Evolutionary conservation across 1,139 yeast species (phyloP).

Genomic region (Chernovozyma aurita): DNA sequence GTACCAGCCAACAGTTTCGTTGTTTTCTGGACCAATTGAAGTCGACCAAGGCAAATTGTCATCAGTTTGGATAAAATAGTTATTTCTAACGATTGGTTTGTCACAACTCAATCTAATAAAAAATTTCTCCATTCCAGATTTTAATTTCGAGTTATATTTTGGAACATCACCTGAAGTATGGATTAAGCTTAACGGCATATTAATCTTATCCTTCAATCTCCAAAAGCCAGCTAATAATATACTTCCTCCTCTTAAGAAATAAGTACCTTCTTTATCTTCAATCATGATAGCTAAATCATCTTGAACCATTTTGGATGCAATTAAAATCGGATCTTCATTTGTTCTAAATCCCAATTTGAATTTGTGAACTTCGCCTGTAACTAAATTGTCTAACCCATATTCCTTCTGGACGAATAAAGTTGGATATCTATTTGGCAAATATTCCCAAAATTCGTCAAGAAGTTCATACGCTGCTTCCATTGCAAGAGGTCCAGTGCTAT

Average conservation of each 20-base stretch:
- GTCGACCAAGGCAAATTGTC: constrained; percentile 59
- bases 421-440: constrained; percentile 58
- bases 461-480: constrained; percentile 54
- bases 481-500: constrained; percentile 51
- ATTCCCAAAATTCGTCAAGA: constrained; percentile 48
- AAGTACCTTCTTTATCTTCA: constrained; percentile 53
- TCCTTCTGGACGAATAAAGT: constrained; percentile 42
- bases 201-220: constrained; percentile 55
- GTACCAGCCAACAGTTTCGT: constrained; percentile 52
- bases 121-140: constrained; percentile 62
- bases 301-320: constrained; percentile 56
- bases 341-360: constrained; percentile 10
- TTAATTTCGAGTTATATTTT: constrained; percentile 52
- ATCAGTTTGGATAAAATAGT: constrained; percentile 64
- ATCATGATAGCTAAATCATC: constrained; percentile 68
- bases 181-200: constrained; percentile 50
- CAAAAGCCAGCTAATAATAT: constrained; percentile 62
- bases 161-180: constrained; percentile 68
- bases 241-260: constrained; percentile 55
- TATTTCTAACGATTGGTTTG: constrained; percentile 59
- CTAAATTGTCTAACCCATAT: constrained; percentile 46
- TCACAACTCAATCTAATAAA: constrained; percentile 51
- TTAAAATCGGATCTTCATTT: constrained; percentile 51
- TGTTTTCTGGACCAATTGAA: constrained; percentile 56
- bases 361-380: constrained; percentile 43